phyloP scores from a whole-genome alignment of 2,329 filamentous ascomycete species.

The Fusarium beomiforme region DNA sequence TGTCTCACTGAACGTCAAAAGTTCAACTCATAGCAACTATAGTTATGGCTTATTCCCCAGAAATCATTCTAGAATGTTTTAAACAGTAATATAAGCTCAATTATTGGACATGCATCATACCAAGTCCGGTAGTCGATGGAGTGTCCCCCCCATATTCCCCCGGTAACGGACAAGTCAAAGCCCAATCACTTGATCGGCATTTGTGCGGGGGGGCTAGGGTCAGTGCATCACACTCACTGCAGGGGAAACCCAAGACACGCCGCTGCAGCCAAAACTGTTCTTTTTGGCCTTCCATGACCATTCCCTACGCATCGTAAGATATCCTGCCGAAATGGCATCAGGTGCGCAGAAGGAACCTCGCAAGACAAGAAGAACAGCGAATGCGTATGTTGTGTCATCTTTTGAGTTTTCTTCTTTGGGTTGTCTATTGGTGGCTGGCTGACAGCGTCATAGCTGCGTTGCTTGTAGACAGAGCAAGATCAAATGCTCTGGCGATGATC shows the following conservation, averaged over 20 bases:
- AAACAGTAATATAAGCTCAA: background rate
- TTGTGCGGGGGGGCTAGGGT: conserved; percentile 4
- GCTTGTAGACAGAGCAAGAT: conserved; percentile 49
- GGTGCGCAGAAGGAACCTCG: conserved; percentile 22
- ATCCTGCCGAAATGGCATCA: conserved; percentile 15
- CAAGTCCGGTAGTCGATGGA: background rate
- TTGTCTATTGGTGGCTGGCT: no score
- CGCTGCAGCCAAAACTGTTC: conserved; percentile 4
- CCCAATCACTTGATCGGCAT: conserved; percentile 7
- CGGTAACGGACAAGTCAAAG: conserved; percentile 25
- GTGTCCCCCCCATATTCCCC: conserved; percentile 3
- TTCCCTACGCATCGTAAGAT: conserved; percentile 4
- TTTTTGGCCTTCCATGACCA: conserved; percentile 1
- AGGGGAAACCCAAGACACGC: background rate
- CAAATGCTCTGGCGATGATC: conserved; percentile 49
- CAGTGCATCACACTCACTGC: background rate
- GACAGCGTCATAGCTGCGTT: conserved; percentile 39
- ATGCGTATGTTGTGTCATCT: conserved; percentile 34
- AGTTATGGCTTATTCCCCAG: background rate
- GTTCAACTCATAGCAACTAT: accelerated
- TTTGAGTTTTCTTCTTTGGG: background rate
- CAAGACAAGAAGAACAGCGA: conserved; percentile 41
- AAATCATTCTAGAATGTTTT: background rate
- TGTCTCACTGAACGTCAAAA: accelerated
- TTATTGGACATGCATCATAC: background rate